Conservation (phyloP, 2,329 filamentous ascomycete genomes). For the Neocatenulostroma microsporum region DNA sequence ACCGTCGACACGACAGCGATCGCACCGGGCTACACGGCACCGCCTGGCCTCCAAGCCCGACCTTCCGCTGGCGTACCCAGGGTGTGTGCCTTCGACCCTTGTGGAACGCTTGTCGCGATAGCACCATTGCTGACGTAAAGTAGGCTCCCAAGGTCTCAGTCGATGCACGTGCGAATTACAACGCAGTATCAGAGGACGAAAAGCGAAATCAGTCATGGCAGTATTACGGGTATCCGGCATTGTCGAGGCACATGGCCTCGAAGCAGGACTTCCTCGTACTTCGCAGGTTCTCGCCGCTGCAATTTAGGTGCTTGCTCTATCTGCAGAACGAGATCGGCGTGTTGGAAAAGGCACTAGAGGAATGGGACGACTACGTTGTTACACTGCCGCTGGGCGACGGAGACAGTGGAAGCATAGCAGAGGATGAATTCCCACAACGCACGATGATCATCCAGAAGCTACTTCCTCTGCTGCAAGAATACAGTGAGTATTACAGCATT, state of each 20-base stretch:
- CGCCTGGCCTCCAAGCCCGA: no score
- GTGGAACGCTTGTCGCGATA: no score
- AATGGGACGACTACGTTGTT: slow-evolving; percentile 5
- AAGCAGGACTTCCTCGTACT: slow-evolving; percentile 10
- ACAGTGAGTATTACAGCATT: slow-evolving; percentile 8
- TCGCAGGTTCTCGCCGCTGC: slow-evolving; percentile 9
- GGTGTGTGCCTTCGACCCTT: no score
- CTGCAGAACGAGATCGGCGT: slow-evolving; percentile 10
- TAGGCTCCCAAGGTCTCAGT: no score
- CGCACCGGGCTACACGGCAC: no score
- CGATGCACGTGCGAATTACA: no score
- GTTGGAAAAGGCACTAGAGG: slow-evolving; percentile 4
- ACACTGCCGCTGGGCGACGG: slow-evolving; percentile 1
- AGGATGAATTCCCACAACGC: slow-evolving; percentile 1
- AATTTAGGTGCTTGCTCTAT: slow-evolving; percentile 8
- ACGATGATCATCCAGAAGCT: slow-evolving; percentile 4
- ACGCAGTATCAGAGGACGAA: no score
- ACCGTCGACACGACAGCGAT: no score
- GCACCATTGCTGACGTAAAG: no score
- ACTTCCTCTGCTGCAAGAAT: slow-evolving; percentile 8
- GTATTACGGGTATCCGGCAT: slow-evolving; percentile 10
- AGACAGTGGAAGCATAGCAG: neutral
- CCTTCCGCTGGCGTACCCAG: no score
- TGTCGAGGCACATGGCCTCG: slow-evolving; percentile 10
- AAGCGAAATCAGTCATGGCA: slow-evolving; percentile 5